These are phyloP conservation scores for Termitomyces sp. DNA, from an alignment of 768 basidiomycete species.

Conservation along the genomic window DNA sequence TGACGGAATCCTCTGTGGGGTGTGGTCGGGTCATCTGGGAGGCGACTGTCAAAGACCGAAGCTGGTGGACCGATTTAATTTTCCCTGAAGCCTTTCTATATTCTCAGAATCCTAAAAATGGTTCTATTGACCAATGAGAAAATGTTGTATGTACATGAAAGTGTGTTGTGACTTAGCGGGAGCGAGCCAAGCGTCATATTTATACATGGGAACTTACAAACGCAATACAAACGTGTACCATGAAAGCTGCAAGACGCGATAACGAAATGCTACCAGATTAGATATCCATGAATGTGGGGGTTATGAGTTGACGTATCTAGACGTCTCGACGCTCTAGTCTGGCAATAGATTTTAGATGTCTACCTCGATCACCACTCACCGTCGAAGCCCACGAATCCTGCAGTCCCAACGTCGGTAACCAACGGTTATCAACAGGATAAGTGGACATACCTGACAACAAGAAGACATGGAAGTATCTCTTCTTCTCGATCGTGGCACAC, in stretches of 20 bases:
- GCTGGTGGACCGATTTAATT: background rate
- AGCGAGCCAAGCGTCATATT: too few species aligned
- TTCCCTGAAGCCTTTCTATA: too few species aligned
- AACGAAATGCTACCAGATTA: background rate
- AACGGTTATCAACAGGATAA: background rate
- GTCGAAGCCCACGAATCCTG: conserved; percentile 82
- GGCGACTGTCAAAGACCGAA: background rate
- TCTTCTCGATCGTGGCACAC: conserved; percentile 84
- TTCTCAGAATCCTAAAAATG: background rate
- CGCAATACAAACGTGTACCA: background rate
- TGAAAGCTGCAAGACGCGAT: background rate
- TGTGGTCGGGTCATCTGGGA: background rate
- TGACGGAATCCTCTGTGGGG: background rate
- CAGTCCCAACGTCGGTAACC: background rate
- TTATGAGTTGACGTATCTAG: background rate
- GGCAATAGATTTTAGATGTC: background rate
- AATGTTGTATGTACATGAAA: too few species aligned
- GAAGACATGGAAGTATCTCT: conserved; percentile 77
- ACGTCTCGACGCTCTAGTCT: background rate
- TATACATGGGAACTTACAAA: too few species aligned
- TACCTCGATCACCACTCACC: conserved; percentile 62
- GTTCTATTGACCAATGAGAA: too few species aligned
- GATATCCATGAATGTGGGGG: background rate
- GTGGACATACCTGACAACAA: conserved; percentile 58
- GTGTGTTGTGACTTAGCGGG: too few species aligned